A percentile compares a stretch with the other conserved stretches of the same genome.
phyloP scores from a whole-genome alignment of 768 basidiomycete species.

The Omphalotus guepiniiformis region DNA sequence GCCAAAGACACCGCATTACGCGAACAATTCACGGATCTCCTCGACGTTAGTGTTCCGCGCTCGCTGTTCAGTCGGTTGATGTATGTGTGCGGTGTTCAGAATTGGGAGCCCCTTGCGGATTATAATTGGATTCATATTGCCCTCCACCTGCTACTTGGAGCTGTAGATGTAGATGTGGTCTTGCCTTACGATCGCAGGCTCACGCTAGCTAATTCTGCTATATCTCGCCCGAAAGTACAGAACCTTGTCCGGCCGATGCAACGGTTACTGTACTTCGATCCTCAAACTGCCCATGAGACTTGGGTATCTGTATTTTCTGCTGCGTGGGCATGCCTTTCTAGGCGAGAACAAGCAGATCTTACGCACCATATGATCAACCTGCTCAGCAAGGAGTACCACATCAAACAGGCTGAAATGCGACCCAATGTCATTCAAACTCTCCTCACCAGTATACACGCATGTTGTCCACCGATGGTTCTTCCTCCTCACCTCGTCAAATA shows the following conservation, averaged over 20 bases:
- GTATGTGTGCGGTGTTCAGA: constrained; percentile 90
- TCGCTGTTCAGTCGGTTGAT: constrained; percentile 77
- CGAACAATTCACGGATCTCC: constrained; percentile 81
- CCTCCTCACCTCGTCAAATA: constrained; percentile 96
- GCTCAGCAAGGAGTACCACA: constrained; percentile 90
- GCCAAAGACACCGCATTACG: constrained; percentile 76
- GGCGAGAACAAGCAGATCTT: constrained; percentile 84
- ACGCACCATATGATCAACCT: constrained; percentile 87
- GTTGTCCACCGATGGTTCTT: constrained; percentile 80
- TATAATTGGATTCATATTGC: constrained; percentile 94
- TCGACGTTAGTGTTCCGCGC: constrained; percentile 85
- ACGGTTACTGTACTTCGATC: constrained; percentile 77
- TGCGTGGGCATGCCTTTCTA: constrained; percentile 79
- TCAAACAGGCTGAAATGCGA: constrained; percentile 80
- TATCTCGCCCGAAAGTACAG: constrained; percentile 42
- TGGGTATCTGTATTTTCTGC: constrained; percentile 90
- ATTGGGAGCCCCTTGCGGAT: constrained; percentile 90
- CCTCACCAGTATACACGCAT: constrained; percentile 79
- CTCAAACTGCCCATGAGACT: constrained; percentile 68
- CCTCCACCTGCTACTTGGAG: constrained; percentile 80
- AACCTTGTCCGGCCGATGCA: constrained; percentile 73
- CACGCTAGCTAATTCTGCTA: constrained; percentile 27
- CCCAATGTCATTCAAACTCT: constrained; percentile 93
- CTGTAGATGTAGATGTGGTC: constrained; percentile 41
- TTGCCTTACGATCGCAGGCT: constrained; percentile 36